Evolutionary conservation across 1,284 basidiomycete species (phyloP).

Genomic region (Golubevia pallescens): DNA sequence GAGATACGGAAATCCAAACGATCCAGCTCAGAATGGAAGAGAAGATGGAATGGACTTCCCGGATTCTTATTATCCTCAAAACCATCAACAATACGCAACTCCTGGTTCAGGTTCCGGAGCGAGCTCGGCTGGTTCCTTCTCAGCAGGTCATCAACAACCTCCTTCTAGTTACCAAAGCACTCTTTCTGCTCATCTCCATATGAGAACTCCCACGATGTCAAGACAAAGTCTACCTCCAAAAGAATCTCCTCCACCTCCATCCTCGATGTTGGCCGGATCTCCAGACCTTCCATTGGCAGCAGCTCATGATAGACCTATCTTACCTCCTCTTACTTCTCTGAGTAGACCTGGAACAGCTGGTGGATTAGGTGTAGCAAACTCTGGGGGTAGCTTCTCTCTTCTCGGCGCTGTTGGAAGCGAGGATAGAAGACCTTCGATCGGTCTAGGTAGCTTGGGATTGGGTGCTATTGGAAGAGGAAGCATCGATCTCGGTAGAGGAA

Average conservation of each 20-base stretch:
- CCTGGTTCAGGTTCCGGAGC: background rate
- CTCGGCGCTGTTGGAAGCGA: slow-evolving; percentile 21
- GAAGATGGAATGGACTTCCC: background rate
- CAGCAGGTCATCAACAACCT: background rate
- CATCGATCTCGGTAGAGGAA: slow-evolving; percentile 16
- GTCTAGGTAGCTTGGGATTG: slow-evolving; percentile 23
- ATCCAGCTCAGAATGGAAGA: background rate
- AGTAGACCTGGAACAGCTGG: slow-evolving; percentile 39
- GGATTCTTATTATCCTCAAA: background rate
- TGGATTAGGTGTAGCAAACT: slow-evolving; percentile 17
- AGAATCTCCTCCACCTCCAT: slow-evolving; percentile 31
- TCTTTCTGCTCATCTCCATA: slow-evolving; percentile 38
- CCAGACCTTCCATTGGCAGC: slow-evolving; percentile 24
- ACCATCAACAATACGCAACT: background rate
- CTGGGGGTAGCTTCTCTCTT: slow-evolving; percentile 4
- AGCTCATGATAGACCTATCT: slow-evolving; percentile 32
- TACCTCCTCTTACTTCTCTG: slow-evolving; percentile 40
- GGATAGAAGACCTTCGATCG: slow-evolving; percentile 33
- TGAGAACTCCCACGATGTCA: slow-evolving; percentile 32
- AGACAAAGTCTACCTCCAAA: slow-evolving; percentile 28
- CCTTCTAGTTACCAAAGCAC: slow-evolving; percentile 35
- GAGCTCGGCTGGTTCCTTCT: background rate
- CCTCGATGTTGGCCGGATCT: slow-evolving; percentile 17
- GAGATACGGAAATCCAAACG: background rate
- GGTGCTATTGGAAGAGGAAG: background rate